Percentiles rank a stretch among this genome's conserved stretches.
Evolutionary conservation across 148 eudicot species (phyloP).

Genomic region (Diospyros lotus): DNA sequence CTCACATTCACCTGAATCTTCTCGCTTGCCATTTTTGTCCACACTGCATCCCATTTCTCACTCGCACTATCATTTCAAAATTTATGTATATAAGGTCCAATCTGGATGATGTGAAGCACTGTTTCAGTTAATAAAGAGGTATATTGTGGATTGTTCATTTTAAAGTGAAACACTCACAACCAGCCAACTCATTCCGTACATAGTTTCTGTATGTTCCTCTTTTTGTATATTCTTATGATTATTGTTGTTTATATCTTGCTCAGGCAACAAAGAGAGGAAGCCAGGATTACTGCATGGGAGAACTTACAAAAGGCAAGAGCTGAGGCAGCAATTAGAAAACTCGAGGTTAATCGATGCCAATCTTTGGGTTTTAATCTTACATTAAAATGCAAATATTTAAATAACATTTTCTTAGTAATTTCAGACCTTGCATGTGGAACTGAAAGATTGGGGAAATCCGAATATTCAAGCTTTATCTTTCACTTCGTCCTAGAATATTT

Average conservation of each 20-base stretch:
- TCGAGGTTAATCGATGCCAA: conserved; percentile 43
- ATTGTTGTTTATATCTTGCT: background rate
- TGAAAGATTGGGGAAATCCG: background rate
- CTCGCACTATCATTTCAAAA: too few species aligned
- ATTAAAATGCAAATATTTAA: background rate
- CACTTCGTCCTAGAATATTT: background rate
- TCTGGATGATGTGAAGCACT: too few species aligned
- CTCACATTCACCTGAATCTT: too few species aligned
- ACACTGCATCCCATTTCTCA: too few species aligned
- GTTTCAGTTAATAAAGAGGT: too few species aligned
- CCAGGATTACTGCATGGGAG: conserved; percentile 80
- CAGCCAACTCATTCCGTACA: too few species aligned
- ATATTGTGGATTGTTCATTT: too few species aligned
- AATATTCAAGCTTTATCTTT: background rate
- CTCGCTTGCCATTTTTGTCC: too few species aligned
- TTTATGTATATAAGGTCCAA: too few species aligned
- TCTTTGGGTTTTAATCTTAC: background rate
- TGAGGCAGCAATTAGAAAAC: conserved; percentile 71
- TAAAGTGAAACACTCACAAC: too few species aligned
- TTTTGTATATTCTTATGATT: too few species aligned
- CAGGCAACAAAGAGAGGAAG: conserved; percentile 75
- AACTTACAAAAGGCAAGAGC: conserved; percentile 87
- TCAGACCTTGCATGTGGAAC: background rate
- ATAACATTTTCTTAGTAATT: background rate
- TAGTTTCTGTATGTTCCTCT: too few species aligned